A percentile compares a stretch with the other conserved stretches of the same genome.
These are phyloP conservation scores for Talaromyces piceae DNA, from an alignment of 2,329 filamentous ascomycete species.

Conservation along the genomic window DNA sequence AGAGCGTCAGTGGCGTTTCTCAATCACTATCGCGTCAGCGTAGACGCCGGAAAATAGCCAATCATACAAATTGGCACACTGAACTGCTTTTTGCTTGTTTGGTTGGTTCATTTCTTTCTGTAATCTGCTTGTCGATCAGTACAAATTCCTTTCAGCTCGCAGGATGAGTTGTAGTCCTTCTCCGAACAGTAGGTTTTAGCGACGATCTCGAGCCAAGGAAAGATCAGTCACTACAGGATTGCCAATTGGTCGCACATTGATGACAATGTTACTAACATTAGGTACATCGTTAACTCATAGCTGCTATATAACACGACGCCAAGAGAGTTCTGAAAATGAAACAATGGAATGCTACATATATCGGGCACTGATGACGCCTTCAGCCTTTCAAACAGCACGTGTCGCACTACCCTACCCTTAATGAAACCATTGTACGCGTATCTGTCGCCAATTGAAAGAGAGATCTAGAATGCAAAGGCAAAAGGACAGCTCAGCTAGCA, in stretches of 20 bases:
- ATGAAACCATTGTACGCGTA: background rate
- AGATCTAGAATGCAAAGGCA: too few species aligned
- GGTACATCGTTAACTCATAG: too few species aligned
- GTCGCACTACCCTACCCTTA: background rate
- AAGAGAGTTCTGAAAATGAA: background rate
- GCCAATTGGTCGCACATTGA: background rate
- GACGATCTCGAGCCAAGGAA: background rate
- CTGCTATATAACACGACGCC: background rate
- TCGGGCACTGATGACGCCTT: background rate
- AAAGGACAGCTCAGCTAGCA: too few species aligned
- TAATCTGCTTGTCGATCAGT: background rate
- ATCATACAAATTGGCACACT: too few species aligned
- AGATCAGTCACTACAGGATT: background rate
- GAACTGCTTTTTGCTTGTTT: background rate
- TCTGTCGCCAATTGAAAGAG: background rate
- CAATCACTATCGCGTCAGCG: too few species aligned
- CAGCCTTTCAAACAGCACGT: background rate
- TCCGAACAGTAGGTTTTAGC: background rate
- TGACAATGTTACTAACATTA: too few species aligned
- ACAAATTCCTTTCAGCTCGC: background rate
- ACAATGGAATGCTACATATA: background rate
- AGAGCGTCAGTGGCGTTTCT: too few species aligned
- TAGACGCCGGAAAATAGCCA: too few species aligned
- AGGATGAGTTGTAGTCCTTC: background rate
- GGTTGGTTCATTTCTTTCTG: background rate